These are phyloP conservation scores for Arthrinium puccinioides DNA, from an alignment of 2,329 filamentous ascomycete genomes.

Conservation along the genomic window DNA sequence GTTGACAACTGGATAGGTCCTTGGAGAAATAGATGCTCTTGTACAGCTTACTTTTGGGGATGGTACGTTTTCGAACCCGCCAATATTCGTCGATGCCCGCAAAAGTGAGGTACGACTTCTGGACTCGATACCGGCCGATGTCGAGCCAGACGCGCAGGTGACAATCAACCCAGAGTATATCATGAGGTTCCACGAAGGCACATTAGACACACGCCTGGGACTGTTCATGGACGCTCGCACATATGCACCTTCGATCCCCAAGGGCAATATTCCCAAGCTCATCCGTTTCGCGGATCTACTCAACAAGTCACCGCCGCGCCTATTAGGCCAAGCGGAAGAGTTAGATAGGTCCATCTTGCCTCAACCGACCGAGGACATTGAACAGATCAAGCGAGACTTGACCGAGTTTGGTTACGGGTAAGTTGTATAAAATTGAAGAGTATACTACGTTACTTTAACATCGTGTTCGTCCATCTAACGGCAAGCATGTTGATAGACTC, in stretches of 20 bases:
- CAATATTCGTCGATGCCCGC: no score
- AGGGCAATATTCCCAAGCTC: constrained; percentile 13
- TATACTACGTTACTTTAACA: no score
- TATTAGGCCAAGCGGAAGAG: constrained; percentile 14
- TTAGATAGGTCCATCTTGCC: constrained; percentile 22
- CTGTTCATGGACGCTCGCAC: constrained; percentile 19
- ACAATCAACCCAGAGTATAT: constrained; percentile 7
- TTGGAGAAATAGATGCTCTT: no score
- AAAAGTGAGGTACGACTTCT: no score
- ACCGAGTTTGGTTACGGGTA: constrained; percentile 19
- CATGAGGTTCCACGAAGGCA: constrained; percentile 10
- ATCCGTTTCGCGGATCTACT: constrained; percentile 18
- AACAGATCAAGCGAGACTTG: constrained; percentile 17
- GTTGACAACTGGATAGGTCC: no score
- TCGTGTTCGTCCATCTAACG: no score
- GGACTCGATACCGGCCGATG: no score
- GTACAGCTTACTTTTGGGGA: no score
- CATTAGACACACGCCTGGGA: constrained; percentile 16
- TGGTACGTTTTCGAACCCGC: no score
- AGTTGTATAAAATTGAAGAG: no score
- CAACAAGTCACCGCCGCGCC: constrained; percentile 12
- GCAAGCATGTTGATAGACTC: no score
- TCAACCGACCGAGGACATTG: constrained; percentile 21
- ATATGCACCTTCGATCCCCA: constrained; percentile 12
- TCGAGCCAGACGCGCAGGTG: no score